Base-by-base conservation (phyloP, 148 eudicot genomes). In the Cornus controversa region DNA sequence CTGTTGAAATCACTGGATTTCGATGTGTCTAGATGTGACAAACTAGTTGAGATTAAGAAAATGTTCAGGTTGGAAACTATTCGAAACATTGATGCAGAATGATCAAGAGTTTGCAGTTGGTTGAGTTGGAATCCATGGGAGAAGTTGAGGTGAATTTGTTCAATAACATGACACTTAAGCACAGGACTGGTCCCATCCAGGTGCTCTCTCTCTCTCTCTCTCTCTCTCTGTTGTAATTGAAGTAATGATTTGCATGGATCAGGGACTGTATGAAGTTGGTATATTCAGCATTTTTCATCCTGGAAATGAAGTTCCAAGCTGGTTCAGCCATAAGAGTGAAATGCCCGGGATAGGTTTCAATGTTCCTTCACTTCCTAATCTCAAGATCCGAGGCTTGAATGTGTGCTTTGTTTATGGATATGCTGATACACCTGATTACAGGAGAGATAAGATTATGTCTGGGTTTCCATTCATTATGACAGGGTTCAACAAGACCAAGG, bases 271-370 rank as follows among this genome's bases (percentile, higher is more conserved):
- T 31, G 71, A 68, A 68, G 2, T 31, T 15, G 71, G 47, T 29
- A 68, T 68, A 13, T 31, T 68, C 71, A 68, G 71, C 71, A 28
- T 27, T 29, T 68, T 68, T 20, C 7, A 28, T 36, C 71, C 71
- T 29, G 71, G 71, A 7, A 28, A 10, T 15, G 23, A 13, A 6
- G 47, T 29, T 68, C 71, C 45, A 3, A 24, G 6, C 71, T 68
- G 42, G 20, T 36, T 4, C 45, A 36, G 20, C 71, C 31, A 11
- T 18, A 22, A 31, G 40, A 18, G 4, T 31, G 4, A 3, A 31
- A 31, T 29, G 31, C 3, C 3, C 31, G 1, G 2, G 4, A 31
- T 31, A 31, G 2, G 34, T 31, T 31, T 31, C 34, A 31, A 1
- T 31, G 34, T 31, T 31, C 34, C 34, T 31, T 31, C 34, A 31